Evolutionary conservation across 1,284 basidiomycete species (phyloP).

Genomic region (Xerocomus nothofagi): DNA sequence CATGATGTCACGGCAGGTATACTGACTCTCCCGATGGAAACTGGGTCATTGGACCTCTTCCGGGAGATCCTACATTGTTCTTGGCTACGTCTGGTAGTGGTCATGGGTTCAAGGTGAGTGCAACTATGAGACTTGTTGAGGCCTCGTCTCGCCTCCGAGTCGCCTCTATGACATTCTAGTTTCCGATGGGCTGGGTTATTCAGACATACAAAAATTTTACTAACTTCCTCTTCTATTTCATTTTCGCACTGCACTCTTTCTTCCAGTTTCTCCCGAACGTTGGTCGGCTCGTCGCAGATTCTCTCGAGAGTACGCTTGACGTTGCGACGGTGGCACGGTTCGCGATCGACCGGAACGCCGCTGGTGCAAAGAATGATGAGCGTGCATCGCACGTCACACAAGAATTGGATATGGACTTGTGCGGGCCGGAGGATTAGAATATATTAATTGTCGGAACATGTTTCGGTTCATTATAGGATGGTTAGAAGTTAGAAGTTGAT

Average conservation of each 20-base stretch:
- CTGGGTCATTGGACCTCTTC: conserved; percentile 76
- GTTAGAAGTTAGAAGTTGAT: background rate
- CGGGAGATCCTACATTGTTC: conserved; percentile 55
- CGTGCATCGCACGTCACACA: conserved; percentile 25
- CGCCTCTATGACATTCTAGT: too few species aligned
- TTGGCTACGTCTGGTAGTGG: conserved; percentile 80
- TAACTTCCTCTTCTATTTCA: background rate
- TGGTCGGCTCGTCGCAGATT: conserved; percentile 71
- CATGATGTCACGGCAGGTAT: conserved; percentile 57
- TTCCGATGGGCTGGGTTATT: too few species aligned
- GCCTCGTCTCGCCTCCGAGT: too few species aligned
- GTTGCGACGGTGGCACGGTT: conserved; percentile 53
- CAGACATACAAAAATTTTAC: background rate
- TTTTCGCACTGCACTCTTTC: background rate
- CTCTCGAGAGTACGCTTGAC: conserved; percentile 64
- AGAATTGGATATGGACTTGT: conserved; percentile 53
- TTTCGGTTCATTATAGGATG: background rate
- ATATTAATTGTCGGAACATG: conserved; percentile 29
- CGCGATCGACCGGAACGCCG: conserved; percentile 43
- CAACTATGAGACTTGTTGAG: background rate
- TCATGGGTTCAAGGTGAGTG: conserved; percentile 76
- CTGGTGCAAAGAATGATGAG: conserved; percentile 37
- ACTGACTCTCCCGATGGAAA: conserved; percentile 75
- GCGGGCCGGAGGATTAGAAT: conserved; percentile 43
- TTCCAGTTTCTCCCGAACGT: conserved; percentile 79